Evolutionary conservation across 139 green algal genomes (phyloP), one percentile per base, ranked within the genome.

Genomic region (Eudorina sp.): DNA sequence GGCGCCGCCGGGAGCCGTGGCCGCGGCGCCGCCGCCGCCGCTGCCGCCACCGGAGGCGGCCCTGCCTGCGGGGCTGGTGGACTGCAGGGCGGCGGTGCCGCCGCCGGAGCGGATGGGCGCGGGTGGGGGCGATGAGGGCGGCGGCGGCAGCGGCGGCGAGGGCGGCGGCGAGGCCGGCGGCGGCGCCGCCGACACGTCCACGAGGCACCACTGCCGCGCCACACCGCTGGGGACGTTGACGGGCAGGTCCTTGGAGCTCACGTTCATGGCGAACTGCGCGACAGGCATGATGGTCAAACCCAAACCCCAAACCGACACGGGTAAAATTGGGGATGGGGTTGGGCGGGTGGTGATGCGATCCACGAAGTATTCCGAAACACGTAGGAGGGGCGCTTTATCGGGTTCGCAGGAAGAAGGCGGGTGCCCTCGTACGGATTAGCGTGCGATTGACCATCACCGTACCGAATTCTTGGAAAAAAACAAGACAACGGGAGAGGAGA

Each of bases 141-240:
- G 34, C 19, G 76, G 48, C 48, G 31, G 76, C 48, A 34, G 29
- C 4, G 55, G 38, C 55, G 58, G 55, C 27, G 55, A 1, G 18
- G 78, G 78, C 11, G 78, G 78, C 29, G 78, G 78, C 40, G 78
- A 74, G 7, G 38, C 5, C 38, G 78, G 78, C 55, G 78, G 78
- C 38, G 78, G 78, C 27, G 78, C 78, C 3, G 78, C 9, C 40
- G 21, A 8, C 2, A 27, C 2, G 8, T 62, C 43, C 0, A 86
- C 34, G 4, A 13, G 41, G 62, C 80, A 86, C 1, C 51, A 25
- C 62, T 86, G 80, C 80, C 48, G n/a, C 16, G 27, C 60, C 5
- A 76, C 4, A 3, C 80, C 80, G 80, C 78, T 76, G 60, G 40
- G n/a, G 40, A 27, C 29, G 80, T 27, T 36, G 41, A 77, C 40